Conservation (phyloP, 257 asterid genomes). For the Solanum chmielewskii region DNA sequence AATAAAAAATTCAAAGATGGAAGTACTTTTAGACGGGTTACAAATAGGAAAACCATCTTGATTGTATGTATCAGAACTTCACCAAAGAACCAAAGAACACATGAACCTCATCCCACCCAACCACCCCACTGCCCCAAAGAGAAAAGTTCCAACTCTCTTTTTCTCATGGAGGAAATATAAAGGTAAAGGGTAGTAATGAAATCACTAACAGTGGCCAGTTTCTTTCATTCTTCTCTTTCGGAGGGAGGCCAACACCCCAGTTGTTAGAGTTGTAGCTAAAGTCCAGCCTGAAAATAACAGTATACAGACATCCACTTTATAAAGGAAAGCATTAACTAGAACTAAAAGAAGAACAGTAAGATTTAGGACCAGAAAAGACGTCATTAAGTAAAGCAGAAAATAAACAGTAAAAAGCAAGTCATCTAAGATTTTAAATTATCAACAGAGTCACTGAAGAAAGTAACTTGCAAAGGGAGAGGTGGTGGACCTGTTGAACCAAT, state of each 20-base stretch:
- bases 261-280: conserved; percentile 81
- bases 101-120: background rate
- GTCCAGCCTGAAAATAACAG: conserved; percentile 53
- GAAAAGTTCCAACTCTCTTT: background rate
- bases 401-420: background rate
- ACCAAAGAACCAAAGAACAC: background rate
- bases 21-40: background rate
- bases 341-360: background rate
- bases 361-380: background rate
- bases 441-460: background rate
- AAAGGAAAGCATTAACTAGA: background rate
- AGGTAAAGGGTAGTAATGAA: background rate
- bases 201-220: conserved; percentile 77
- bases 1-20: background rate
- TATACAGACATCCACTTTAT: background rate
- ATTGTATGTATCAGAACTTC: background rate
- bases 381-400: background rate
- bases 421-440: background rate
- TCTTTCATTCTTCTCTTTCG: conserved; percentile 70
- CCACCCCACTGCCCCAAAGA: background rate
- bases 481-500: conserved; percentile 92
- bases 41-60: background rate
- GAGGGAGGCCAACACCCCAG: conserved; percentile 98
- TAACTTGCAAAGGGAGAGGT: background rate
- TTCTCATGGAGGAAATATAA: background rate